These are phyloP conservation scores for Didymella segeticola DNA, from an alignment of 2,329 filamentous ascomycete species.

Conservation along the genomic window DNA sequence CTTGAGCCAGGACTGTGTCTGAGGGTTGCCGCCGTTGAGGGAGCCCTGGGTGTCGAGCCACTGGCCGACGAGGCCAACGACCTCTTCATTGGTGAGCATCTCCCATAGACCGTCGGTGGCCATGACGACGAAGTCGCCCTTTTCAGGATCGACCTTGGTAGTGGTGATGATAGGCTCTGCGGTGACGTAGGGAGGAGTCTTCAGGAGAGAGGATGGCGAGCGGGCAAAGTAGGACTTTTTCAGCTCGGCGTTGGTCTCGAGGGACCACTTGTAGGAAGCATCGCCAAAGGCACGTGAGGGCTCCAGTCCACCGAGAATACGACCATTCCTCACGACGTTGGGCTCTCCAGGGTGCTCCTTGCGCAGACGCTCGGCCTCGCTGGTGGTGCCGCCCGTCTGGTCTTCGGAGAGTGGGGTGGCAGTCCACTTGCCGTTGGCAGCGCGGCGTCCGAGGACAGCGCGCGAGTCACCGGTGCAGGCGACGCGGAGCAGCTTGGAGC, in stretches of 20 bases:
- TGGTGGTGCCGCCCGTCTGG: constrained; percentile 88
- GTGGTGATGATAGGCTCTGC: constrained; percentile 95
- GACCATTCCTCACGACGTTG: constrained; percentile 84
- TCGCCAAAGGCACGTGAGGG: constrained; percentile 95
- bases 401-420: constrained; percentile 90
- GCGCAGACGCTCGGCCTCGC: constrained; percentile 82
- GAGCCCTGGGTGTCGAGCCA: constrained; percentile 84
- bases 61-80: constrained; percentile 92
- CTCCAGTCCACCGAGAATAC: constrained; percentile 89
- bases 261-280: constrained; percentile 94
- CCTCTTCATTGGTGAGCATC: constrained; percentile 98
- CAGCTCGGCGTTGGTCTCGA: constrained; percentile 81
- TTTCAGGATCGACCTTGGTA: constrained; percentile 85
- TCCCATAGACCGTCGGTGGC: constrained; percentile 98
- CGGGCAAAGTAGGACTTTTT: constrained; percentile 88
- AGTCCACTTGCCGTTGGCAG: constrained; percentile 84
- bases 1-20: constrained; percentile 69
- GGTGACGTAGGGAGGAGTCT: constrained; percentile 95
- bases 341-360: constrained; percentile 89
- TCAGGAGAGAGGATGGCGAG: constrained; percentile 75
- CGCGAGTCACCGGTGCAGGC: constrained; percentile 97
- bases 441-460: constrained; percentile 85
- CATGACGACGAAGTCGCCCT: constrained; percentile 94
- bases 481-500: constrained; percentile 85
- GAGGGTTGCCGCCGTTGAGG: constrained; percentile 45